phyloP scores from a whole-genome alignment of 2,329 filamentous ascomycete genomes.

The Cytospora chrysosperma region DNA sequence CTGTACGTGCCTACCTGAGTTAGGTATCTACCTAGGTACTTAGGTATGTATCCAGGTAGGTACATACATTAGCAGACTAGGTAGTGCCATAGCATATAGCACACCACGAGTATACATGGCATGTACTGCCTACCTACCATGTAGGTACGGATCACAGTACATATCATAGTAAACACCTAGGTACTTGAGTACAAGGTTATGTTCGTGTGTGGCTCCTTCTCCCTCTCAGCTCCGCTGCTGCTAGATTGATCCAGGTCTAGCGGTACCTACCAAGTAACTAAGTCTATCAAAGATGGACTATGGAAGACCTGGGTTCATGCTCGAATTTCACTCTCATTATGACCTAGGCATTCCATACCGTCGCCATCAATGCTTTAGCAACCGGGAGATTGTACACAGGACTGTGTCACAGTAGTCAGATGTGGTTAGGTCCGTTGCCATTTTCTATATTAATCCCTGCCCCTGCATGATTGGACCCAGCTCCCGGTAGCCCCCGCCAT shows the following conservation, averaged over 20 bases:
- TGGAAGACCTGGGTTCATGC: neutral
- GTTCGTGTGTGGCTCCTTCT: neutral
- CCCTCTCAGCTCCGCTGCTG: neutral
- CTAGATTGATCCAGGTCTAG: neutral
- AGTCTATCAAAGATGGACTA: no score
- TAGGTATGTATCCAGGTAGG: no score
- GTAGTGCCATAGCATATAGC: no score
- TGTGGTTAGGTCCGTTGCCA: neutral
- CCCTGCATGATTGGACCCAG: slow-evolving; percentile 17
- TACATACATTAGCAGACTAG: no score
- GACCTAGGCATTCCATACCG: no score
- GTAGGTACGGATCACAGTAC: no score
- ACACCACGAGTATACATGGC: no score
- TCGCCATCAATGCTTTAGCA: neutral
- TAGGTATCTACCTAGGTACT: no score
- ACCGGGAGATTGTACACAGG: neutral
- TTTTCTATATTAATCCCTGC: slow-evolving; percentile 1
- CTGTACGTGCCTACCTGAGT: no score
- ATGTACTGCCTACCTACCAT: no score
- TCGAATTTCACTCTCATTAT: neutral
- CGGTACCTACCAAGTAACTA: no score
- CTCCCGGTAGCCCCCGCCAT: slow-evolving; percentile 14
- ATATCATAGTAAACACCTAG: no score
- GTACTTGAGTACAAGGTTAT: neutral
- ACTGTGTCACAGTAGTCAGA: neutral